These are phyloP conservation scores for Trichophyton schoenleinii DNA, from an alignment of 2,329 filamentous ascomycete genomes.

Conservation along the genomic window DNA sequence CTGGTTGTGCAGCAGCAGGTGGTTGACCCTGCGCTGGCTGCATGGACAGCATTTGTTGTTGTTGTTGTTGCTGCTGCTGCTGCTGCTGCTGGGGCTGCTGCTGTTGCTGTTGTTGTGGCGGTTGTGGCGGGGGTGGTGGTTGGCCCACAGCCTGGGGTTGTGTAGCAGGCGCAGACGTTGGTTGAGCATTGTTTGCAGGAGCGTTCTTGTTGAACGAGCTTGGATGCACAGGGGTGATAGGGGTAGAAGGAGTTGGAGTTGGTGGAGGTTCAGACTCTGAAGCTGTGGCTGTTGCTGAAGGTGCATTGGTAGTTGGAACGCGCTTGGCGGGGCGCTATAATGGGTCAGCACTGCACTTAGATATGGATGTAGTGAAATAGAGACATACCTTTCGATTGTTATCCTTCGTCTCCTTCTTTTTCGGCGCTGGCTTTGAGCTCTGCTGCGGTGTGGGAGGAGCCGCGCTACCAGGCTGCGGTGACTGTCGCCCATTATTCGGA, in stretches of 20 bases:
- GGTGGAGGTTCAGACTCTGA: slow-evolving; percentile 37
- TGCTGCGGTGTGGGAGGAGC: slow-evolving; percentile 52
- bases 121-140: slow-evolving; percentile 12
- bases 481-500: slow-evolving; percentile 30
- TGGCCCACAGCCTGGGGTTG: slow-evolving; percentile 17
- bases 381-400: slow-evolving; percentile 37
- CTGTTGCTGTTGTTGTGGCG: slow-evolving; percentile 16
- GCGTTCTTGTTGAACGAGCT: slow-evolving; percentile 32
- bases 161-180: slow-evolving; percentile 16
- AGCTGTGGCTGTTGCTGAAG: slow-evolving; percentile 31
- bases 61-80: slow-evolving; percentile 18
- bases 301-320: slow-evolving; percentile 24
- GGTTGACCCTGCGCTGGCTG: slow-evolving; percentile 9
- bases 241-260: slow-evolving; percentile 38
- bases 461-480: slow-evolving; percentile 32
- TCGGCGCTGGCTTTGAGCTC: slow-evolving; percentile 44
- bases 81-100: slow-evolving; percentile 16
- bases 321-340: slow-evolving; percentile 34
- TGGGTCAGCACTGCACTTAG: slow-evolving; percentile 14
- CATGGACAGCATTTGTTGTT: slow-evolving; percentile 14
- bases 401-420: slow-evolving; percentile 47
- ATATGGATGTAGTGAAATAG: slow-evolving; percentile 4
- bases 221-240: slow-evolving; percentile 36
- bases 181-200: slow-evolving; percentile 21
- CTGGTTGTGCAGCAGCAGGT: slow-evolving; percentile 17